Evolutionary conservation across 2,329 filamentous ascomycete species (phyloP).

Genomic region (Aspergillus brunneoviolaceus): DNA sequence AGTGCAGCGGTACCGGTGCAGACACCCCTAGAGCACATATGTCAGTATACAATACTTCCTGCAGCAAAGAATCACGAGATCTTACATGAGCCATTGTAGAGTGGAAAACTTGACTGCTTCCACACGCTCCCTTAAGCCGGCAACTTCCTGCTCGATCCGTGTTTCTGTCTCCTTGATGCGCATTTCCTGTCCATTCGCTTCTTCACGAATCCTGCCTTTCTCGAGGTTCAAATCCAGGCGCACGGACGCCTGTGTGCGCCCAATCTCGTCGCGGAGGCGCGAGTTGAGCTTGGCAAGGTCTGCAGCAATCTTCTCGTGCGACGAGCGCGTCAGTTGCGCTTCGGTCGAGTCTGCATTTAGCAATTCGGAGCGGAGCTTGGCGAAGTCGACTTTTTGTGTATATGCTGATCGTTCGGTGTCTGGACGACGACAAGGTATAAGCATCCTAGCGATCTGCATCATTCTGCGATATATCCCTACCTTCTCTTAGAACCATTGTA

Average conservation of each 20-base stretch:
- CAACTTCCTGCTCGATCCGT: constrained; percentile 96
- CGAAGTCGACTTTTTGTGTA: constrained; percentile 93
- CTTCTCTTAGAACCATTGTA: constrained; percentile 96
- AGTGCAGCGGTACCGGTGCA: constrained; percentile 66
- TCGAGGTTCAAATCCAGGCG: constrained; percentile 91
- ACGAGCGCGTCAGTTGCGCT: constrained; percentile 79
- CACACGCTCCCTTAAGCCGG: constrained; percentile 82
- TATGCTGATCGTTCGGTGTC: constrained; percentile 57
- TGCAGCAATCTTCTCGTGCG: constrained; percentile 89
- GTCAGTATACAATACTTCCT: constrained; percentile 25
- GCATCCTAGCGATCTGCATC: background rate
- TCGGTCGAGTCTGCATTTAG: constrained; percentile 90
- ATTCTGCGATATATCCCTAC: constrained; percentile 49
- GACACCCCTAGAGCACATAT: constrained; percentile 52
- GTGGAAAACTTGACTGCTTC: constrained; percentile 98
- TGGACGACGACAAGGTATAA: constrained; percentile 20
- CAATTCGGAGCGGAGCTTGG: constrained; percentile 91
- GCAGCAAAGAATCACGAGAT: background rate
- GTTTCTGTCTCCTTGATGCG: constrained; percentile 99
- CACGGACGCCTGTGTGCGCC: constrained; percentile 88
- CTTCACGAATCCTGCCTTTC: constrained; percentile 93
- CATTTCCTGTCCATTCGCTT: constrained; percentile 93
- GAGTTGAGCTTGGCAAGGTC: constrained; percentile 92
- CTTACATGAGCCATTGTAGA: constrained; percentile 95
- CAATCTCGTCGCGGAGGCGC: constrained; percentile 87